Evolutionary conservation across 306 rosid genomes (phyloP).

Genomic region (Fagus sylvatica): DNA sequence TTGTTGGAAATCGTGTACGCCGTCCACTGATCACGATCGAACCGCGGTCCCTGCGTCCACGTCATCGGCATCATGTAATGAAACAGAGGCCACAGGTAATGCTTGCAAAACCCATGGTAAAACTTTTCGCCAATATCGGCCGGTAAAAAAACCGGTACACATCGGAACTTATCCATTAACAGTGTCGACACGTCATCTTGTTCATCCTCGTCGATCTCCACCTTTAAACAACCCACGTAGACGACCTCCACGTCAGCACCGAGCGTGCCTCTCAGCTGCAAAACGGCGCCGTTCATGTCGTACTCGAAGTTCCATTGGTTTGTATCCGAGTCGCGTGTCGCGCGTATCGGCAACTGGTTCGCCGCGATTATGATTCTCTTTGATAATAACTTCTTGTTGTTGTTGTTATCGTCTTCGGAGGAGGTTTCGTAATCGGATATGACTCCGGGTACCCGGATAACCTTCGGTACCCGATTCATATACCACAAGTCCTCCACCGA

Average conservation of each 20-base stretch:
- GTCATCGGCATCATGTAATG: slow-evolving; percentile 80
- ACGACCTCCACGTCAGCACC: slow-evolving; percentile 46
- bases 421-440: slow-evolving; percentile 17
- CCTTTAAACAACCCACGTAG: slow-evolving; percentile 60
- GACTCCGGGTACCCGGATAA: slow-evolving; percentile 23
- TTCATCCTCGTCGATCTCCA: slow-evolving; percentile 41
- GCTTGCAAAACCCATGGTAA: slow-evolving; percentile 82
- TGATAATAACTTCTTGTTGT: too few species aligned
- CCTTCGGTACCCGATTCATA: slow-evolving; percentile 25
- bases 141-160: slow-evolving; percentile 64
- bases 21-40: slow-evolving; percentile 53
- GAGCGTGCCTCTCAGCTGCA: slow-evolving; percentile 67
- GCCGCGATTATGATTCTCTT: slow-evolving; percentile 55
- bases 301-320: slow-evolving; percentile 51
- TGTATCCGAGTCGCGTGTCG: slow-evolving; percentile 16
- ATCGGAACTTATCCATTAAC: slow-evolving; percentile 45
- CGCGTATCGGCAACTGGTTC: slow-evolving; percentile 61
- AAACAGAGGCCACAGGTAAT: slow-evolving; percentile 78
- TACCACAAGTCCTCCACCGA: slow-evolving; percentile 43
- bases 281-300: slow-evolving; percentile 50
- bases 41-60: slow-evolving; percentile 48
- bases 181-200: slow-evolving; percentile 54
- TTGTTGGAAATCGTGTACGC: slow-evolving; percentile 64
- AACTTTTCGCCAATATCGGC: slow-evolving; percentile 28
- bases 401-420: background rate